phyloP scores from a whole-genome alignment of 2,329 filamentous ascomycete species.

The Fusarium abutilonis region DNA sequence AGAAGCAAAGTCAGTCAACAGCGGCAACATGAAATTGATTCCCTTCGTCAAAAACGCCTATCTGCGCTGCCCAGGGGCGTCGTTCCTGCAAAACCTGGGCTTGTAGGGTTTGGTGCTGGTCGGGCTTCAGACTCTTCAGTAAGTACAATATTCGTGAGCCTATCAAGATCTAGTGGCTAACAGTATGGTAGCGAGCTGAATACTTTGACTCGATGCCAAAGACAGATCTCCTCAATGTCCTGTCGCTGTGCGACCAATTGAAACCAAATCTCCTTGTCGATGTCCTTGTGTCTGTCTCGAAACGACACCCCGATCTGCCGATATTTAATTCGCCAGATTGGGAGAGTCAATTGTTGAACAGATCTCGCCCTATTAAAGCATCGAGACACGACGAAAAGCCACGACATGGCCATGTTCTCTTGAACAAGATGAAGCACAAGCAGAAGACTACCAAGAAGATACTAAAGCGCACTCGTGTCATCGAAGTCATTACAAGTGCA shows the following conservation, averaged over 20 bases:
- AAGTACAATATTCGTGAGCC: slow-evolving; percentile 28
- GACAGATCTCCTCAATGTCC: slow-evolving; percentile 53
- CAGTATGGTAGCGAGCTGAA: slow-evolving; percentile 47
- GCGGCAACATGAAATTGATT: slow-evolving; percentile 46
- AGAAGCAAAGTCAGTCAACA: slow-evolving; percentile 30
- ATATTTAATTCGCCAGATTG: slow-evolving; percentile 56
- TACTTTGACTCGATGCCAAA: slow-evolving; percentile 54
- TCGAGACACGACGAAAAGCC: slow-evolving; percentile 37
- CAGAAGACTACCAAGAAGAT: slow-evolving; percentile 50
- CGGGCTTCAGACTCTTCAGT: slow-evolving; percentile 50
- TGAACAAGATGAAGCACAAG: slow-evolving; percentile 46
- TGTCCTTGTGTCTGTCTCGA: slow-evolving; percentile 55
- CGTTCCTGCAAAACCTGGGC: slow-evolving; percentile 49
- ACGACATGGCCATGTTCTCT: slow-evolving; percentile 47
- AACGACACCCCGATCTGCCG: slow-evolving; percentile 55
- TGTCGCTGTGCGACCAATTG: slow-evolving; percentile 55
- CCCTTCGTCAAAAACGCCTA: slow-evolving; percentile 48
- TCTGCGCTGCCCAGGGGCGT: slow-evolving; percentile 47
- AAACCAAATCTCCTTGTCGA: slow-evolving; percentile 55
- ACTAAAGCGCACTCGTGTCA: slow-evolving; percentile 45
- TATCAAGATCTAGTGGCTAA: slow-evolving; percentile 1
- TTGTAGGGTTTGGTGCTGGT: slow-evolving; percentile 53
- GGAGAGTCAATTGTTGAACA: slow-evolving; percentile 42
- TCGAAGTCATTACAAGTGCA: slow-evolving; percentile 43
- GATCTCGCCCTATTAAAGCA: slow-evolving; percentile 21